Base-by-base conservation (phyloP, 768 basidiomycete species). In the Termitomyces sp. region DNA sequence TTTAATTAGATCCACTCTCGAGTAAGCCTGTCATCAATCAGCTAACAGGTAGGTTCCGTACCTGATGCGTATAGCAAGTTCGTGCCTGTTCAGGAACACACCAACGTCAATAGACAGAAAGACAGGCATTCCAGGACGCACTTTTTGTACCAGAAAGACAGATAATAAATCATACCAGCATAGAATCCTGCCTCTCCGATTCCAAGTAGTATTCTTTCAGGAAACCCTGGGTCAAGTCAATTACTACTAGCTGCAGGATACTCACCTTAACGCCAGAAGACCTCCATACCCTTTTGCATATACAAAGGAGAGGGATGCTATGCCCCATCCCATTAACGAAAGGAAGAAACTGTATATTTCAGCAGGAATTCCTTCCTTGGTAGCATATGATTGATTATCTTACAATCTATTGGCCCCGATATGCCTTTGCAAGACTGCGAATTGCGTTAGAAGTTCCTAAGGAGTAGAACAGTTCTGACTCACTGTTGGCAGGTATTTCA, bases 121-220 rank as follows among this genome's bases (percentile, higher is more conserved):
- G 23, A 35, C 16, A 38, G 12, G 20, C 14, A 28, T 13, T 30
- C 46, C 16, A 57, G 23, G 14, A 30, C 63, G n/a, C 46, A 75
- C 75, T 74, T 70, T 63, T 72, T 74, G 55, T 81, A 82, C 83
- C 83, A 84, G 67, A 84, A 84, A 0, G 82, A 83, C 30, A 83
- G 68, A 63, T 84, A 84, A 60, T 84, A 84, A 5, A 84, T 83
- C 79, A 83, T 80, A 7, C 82, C 83, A 0, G 82, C 82, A 59
- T 84, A 84, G 59, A 79, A 84, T 1, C 83, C 83, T 0, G 82
- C 82, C 64, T 84, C 83, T 12, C 83, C 83, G n/a, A 84, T 83
- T 8, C 83, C 83, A 64, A 84, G 70, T 4, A 84, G 67, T 2
- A 85, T 79, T n/a, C 83, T 63, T 32, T 5, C 35, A n/a, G 9